Conservation (phyloP, 768 basidiomycete genomes). For the Austroboletus eburneus region DNA sequence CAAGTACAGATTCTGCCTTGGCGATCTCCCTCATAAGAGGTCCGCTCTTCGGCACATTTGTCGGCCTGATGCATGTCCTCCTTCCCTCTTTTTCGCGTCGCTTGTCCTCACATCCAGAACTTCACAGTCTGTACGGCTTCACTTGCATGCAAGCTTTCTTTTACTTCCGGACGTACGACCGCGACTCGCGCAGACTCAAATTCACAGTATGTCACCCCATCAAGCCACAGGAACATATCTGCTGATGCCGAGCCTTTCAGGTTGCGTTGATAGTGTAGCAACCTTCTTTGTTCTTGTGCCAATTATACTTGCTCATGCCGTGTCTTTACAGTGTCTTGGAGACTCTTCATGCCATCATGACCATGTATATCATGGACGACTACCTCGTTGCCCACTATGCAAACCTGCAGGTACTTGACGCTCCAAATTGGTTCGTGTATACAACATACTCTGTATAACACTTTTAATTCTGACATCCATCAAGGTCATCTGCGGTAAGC, state of each 20-base stretch:
- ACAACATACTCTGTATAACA: no score
- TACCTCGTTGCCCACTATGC: slow-evolving; percentile 21
- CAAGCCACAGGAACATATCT: background rate
- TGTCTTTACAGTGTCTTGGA: slow-evolving; percentile 15
- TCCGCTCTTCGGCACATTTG: slow-evolving; percentile 25
- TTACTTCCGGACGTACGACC: slow-evolving; percentile 24
- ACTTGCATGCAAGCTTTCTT: slow-evolving; percentile 27
- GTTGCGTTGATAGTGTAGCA: slow-evolving; percentile 21
- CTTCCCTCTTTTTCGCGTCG: background rate
- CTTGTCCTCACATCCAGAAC: slow-evolving; percentile 1
- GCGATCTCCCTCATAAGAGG: slow-evolving; percentile 20
- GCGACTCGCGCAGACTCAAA: slow-evolving; percentile 18
- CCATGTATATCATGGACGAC: slow-evolving; percentile 23
- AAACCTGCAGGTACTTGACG: slow-evolving; percentile 3
- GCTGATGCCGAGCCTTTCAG: slow-evolving; percentile 6
- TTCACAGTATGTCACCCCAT: slow-evolving; percentile 12
- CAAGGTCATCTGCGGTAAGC: slow-evolving; percentile 19
- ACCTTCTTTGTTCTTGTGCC: background rate
- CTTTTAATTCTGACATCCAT: no score
- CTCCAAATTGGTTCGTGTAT: slow-evolving; percentile 22
- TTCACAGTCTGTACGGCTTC: slow-evolving; percentile 24
- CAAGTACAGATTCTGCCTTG: background rate
- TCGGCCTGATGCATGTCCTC: slow-evolving; percentile 19
- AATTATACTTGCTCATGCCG: background rate
- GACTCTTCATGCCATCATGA: slow-evolving; percentile 18